Evolutionary conservation across 345 rosid species (phyloP), one percentile per base, ranked within the genome.

Genomic region (Lepidium africanum): DNA sequence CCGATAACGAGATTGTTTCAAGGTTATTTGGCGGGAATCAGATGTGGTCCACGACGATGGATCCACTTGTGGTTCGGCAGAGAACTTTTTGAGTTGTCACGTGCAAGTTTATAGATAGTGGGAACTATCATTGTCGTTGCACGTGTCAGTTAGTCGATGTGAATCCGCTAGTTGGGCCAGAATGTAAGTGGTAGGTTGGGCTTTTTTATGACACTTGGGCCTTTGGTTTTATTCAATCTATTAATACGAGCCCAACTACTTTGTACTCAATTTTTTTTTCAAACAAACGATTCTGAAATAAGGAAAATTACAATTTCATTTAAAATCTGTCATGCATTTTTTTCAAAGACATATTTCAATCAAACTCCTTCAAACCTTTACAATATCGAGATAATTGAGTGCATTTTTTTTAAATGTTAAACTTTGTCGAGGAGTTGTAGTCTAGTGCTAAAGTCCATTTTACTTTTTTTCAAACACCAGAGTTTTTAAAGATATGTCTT

Each of bases 21-120:
- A 75, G 58, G 71, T 68, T 78, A 59, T 77, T 66, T 61, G 63
- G 82, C 27, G 76, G 45, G 41, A 72, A 72, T 67, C 91, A 85
- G 80, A 70, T 90, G 82, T 85, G 83, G 76, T 85, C 32, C 32
- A 27, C 88, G 60, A 75, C 84, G 67, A 82, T 84, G 73, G 98
- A 90, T 63, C 83, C 91, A 63, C 88, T 90, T 74, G 79, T 77
- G 83, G 80, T 83, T 83, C 63, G 71, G 67, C 87, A 76, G 78
- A 14, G 65, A 62, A 74, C 59, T 54, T 67, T 54, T 40, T 74
- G 48, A 74, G 63, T 9, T 67, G 58, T 27, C 69, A 53, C 64
- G 69, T 74, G 63, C 37, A 45, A 30, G 11, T 50, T 59, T 25
- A 48, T 50, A 67, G 37, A 23, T 42, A 32, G 45, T 50, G 67